These are phyloP conservation scores for Hymenoscyphus occultus DNA, from an alignment of 2,329 filamentous ascomycete species.

Conservation along the genomic window DNA sequence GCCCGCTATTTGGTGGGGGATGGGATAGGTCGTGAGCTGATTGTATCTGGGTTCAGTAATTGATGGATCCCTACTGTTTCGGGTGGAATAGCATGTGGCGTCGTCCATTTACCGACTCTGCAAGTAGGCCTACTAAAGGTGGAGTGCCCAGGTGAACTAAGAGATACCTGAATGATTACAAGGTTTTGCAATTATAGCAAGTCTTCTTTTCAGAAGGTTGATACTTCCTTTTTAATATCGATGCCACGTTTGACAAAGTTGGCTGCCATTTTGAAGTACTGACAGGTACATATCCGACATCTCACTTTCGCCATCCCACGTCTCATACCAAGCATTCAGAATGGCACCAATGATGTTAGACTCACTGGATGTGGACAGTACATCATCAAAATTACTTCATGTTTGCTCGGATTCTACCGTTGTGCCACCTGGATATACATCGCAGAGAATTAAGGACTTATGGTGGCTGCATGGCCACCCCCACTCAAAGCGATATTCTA, in stretches of 20 bases:
- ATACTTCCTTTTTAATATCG: neutral
- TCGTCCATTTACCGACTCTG: neutral
- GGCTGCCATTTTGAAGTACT: neutral
- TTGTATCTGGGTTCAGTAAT: conserved; percentile 3
- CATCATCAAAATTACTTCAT: conserved; percentile 7
- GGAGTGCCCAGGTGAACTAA: neutral
- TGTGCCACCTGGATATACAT: conserved; percentile 27
- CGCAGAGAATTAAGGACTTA: conserved; percentile 29
- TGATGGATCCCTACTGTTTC: neutral
- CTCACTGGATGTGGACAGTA: conserved; percentile 10
- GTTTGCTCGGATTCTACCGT: conserved; percentile 33
- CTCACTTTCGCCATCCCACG: neutral
- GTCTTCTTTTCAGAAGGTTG: neutral
- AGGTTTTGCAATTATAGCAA: neutral
- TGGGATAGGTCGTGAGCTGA: neutral
- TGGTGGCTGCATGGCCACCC: conserved; percentile 37
- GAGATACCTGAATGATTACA: neutral
- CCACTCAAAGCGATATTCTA: conserved; percentile 33
- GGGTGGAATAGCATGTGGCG: neutral
- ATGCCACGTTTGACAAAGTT: neutral
- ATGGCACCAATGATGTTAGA: conserved; percentile 27
- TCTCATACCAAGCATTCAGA: neutral
- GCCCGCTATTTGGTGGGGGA: neutral
- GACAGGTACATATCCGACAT: neutral
- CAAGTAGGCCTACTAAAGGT: neutral